Conservation (phyloP, 352 stramenopile species). For the Phytophthora palmivora region DNA sequence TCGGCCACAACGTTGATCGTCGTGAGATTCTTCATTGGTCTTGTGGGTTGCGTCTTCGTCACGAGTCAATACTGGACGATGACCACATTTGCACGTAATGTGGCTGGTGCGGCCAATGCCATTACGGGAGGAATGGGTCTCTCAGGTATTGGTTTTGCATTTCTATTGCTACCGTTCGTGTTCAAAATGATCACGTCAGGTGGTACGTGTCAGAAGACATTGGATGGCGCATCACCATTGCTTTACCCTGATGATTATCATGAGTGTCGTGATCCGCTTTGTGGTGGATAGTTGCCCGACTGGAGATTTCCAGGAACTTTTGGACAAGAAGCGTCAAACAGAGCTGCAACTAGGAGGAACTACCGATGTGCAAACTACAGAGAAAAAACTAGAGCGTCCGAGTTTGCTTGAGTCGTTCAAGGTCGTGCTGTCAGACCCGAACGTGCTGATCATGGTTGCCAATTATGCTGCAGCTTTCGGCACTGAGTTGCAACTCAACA, state of each 20-base stretch:
- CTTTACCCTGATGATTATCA: conserved; percentile 90
- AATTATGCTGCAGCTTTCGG: conserved; percentile 95
- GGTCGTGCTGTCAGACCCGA: conserved; percentile 82
- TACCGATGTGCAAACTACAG: no score
- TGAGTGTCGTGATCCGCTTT: conserved; percentile 75
- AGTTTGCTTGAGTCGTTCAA: conserved; percentile 48
- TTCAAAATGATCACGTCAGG: conserved; percentile 20
- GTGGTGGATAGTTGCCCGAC: no score
- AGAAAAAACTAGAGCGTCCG: conserved; percentile 11
- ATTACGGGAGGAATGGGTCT: conserved; percentile 93
- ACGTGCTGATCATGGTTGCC: conserved; percentile 92
- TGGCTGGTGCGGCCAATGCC: conserved; percentile 93
- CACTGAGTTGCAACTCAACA: conserved; percentile 96
- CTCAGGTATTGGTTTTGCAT: conserved; percentile 90
- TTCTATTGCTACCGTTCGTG: conserved; percentile 47
- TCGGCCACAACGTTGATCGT: conserved; percentile 70
- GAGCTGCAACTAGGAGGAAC: no score
- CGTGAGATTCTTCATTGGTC: conserved; percentile 93
- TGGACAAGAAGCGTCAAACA: conserved; percentile 57
- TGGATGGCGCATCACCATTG: conserved; percentile 93
- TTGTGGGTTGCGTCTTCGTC: conserved; percentile 46
- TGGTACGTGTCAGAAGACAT: conserved; percentile 52
- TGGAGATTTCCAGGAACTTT: conserved; percentile 93
- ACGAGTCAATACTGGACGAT: conserved; percentile 95
- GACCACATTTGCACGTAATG: conserved; percentile 94